Evolutionary conservation across 495 filamentous ascomycete genomes (phyloP).

Genomic region (Aspergillus nidulans): DNA sequence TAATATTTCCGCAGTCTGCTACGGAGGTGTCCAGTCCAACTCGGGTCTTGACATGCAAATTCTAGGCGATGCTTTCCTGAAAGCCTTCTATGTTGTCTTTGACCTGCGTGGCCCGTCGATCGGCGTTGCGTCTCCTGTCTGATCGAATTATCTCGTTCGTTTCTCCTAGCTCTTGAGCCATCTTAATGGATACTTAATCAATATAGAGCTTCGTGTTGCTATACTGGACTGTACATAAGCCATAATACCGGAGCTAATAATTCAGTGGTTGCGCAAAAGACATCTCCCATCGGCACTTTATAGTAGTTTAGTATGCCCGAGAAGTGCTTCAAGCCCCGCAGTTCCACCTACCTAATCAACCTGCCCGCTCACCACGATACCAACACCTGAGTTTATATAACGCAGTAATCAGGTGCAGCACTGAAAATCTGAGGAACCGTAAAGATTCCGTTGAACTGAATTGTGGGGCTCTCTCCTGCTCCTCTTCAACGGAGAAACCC

Average conservation of each 20-base stretch:
- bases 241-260: not conserved
- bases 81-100: constrained; percentile 75
- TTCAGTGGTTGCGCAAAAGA: not conserved
- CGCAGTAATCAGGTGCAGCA: too few relatives aligned
- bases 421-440: too few relatives aligned
- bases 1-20: constrained; percentile 50
- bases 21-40: constrained; percentile 67
- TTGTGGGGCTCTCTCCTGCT: not conserved
- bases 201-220: constrained; percentile 3
- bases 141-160: constrained; percentile 4
- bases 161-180: not conserved
- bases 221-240: not conserved
- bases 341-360: too few relatives aligned
- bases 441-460: too few relatives aligned
- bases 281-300: too few relatives aligned
- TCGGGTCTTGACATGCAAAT: constrained; percentile 57
- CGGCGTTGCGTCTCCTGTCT: constrained; percentile 29
- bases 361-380: too few relatives aligned
- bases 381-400: too few relatives aligned
- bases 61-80: constrained; percentile 77
- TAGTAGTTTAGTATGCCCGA: too few relatives aligned
- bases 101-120: constrained; percentile 51
- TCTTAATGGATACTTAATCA: constrained; percentile 8
- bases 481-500: constrained; percentile 5
- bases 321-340: too few relatives aligned